These are phyloP conservation scores for Yamadazyma friedrichii DNA, from an alignment of 1,139 yeast genomes.

Conservation along the genomic window DNA sequence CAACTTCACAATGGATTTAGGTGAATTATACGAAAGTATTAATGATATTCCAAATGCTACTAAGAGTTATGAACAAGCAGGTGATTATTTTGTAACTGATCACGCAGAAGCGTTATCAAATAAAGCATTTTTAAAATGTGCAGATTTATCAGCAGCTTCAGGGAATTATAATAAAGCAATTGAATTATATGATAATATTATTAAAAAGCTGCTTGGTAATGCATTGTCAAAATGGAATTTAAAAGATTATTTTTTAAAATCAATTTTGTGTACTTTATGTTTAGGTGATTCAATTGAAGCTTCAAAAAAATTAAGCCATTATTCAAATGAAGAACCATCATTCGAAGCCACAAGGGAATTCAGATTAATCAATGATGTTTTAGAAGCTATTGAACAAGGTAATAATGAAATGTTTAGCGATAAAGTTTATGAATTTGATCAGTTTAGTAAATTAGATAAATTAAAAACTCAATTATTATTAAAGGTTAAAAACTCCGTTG, in stretches of 20 bases:
- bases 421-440: constrained; percentile 80
- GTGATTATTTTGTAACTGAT: constrained; percentile 93
- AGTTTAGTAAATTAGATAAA: constrained; percentile 83
- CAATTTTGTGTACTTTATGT: constrained; percentile 79
- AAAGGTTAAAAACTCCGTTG: constrained; percentile 73
- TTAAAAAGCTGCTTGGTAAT: constrained; percentile 72
- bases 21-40: constrained; percentile 75
- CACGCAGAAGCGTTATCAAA: constrained; percentile 90
- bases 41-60: constrained; percentile 69
- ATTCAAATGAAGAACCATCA: constrained; percentile 69
- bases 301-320: constrained; percentile 63
- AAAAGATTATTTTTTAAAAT: constrained; percentile 87
- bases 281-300: constrained; percentile 86
- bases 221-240: constrained; percentile 84
- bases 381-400: constrained; percentile 74
- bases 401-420: constrained; percentile 77
- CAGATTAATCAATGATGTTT: constrained; percentile 60
- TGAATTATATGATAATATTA: constrained; percentile 72
- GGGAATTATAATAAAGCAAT: constrained; percentile 75
- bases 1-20: constrained; percentile 87
- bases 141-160: constrained; percentile 79
- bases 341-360: constrained; percentile 80
- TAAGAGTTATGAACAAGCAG: constrained; percentile 84
- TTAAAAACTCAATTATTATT: constrained; percentile 87
- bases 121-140: constrained; percentile 86